A percentile compares a stretch with the other conserved stretches of the same genome.
These are phyloP conservation scores for Bullera alba DNA, from an alignment of 768 basidiomycete genomes.

Conservation along the genomic window DNA sequence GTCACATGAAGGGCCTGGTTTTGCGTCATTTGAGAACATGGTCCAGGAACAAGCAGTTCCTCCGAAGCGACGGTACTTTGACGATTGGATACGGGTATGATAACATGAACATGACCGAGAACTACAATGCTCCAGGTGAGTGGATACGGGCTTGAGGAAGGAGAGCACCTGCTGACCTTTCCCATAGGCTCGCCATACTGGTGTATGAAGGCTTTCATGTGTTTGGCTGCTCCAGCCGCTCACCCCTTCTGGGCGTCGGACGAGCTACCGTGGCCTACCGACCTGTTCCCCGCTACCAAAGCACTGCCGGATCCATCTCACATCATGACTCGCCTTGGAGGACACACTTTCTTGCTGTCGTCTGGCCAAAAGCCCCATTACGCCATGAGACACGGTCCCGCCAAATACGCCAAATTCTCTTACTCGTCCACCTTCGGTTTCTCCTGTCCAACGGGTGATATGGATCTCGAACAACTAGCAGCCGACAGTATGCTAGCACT, in stretches of 20 bases:
- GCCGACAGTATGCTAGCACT: constrained; percentile 66
- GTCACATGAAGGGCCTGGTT: constrained; percentile 65
- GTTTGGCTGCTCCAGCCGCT: constrained; percentile 57
- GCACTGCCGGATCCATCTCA: constrained; percentile 60
- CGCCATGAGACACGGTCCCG: constrained; percentile 67
- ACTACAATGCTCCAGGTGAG: constrained; percentile 56
- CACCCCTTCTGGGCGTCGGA: constrained; percentile 66
- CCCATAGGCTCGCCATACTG: constrained; percentile 72
- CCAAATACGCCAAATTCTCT: constrained; percentile 71
- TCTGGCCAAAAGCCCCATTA: constrained; percentile 75
- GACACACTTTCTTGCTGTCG: constrained; percentile 65
- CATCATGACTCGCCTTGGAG: constrained; percentile 55
- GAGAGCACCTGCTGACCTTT: constrained; percentile 41
- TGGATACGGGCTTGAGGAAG: not conserved
- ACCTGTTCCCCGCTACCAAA: constrained; percentile 52
- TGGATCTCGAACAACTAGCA: constrained; percentile 63
- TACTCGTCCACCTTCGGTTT: constrained; percentile 74
- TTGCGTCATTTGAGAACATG: constrained; percentile 68
- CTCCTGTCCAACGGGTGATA: constrained; percentile 62
- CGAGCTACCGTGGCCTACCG: constrained; percentile 61
- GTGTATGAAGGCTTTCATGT: constrained; percentile 70
- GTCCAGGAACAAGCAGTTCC: constrained; percentile 54
- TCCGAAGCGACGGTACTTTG: constrained; percentile 59
- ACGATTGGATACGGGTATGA: constrained; percentile 67
- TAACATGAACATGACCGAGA: constrained; percentile 65